phyloP scores from a whole-genome alignment of 768 basidiomycete genomes.

The Mycena latifolia region DNA sequence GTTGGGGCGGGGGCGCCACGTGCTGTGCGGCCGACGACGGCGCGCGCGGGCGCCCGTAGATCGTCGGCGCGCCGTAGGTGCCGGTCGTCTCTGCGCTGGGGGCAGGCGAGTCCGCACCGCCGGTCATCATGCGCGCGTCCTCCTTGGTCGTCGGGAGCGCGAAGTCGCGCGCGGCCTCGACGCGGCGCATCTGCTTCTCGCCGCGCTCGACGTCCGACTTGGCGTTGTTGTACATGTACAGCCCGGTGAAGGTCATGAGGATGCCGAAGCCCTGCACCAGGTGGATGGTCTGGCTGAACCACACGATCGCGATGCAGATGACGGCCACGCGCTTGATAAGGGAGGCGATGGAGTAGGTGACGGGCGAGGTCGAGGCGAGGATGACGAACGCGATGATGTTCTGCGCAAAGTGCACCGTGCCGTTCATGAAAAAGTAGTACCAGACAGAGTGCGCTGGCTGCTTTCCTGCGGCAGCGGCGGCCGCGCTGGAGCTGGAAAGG shows the following conservation, averaged over 20 bases:
- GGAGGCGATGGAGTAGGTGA: constrained; percentile 98
- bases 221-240: constrained; percentile 97
- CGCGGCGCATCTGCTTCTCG: constrained; percentile 86
- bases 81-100: constrained; percentile 48
- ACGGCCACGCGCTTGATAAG: constrained; percentile 98
- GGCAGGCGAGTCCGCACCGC: constrained; percentile 51
- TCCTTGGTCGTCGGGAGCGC: constrained; percentile 76
- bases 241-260: constrained; percentile 85
- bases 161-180: constrained; percentile 78
- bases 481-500: constrained; percentile 50
- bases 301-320: constrained; percentile 96
- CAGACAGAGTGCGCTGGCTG: constrained; percentile 73
- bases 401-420: constrained; percentile 95
- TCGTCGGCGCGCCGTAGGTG: constrained; percentile 49
- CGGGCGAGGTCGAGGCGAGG: constrained; percentile 94
- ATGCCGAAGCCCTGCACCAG: constrained; percentile 93
- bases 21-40: constrained; percentile 38
- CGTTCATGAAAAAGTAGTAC: constrained; percentile 93
- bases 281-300: constrained; percentile 93
- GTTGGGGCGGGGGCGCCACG: constrained; percentile 2
- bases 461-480: constrained; percentile 47
- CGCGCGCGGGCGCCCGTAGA: constrained; percentile 53
- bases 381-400: constrained; percentile 98
- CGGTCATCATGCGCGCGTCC: constrained; percentile 66
- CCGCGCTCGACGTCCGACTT: constrained; percentile 94